Percentiles rank a stretch among this genome's conserved stretches.
Evolutionary conservation across 257 asterid genomes (phyloP).

Genomic region (Cordia subcordata): DNA sequence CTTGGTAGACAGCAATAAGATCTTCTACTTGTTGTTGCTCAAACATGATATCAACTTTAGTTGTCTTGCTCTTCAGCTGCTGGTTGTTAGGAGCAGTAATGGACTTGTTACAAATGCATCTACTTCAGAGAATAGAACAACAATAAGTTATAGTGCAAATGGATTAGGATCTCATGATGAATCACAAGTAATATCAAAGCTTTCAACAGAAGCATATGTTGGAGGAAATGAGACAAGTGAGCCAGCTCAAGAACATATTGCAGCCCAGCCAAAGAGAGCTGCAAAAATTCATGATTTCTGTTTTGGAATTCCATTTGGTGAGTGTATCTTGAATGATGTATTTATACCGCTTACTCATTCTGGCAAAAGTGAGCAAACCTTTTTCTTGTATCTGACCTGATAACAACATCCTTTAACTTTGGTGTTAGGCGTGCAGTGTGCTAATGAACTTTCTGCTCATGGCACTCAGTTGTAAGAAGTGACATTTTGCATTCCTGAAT

Average conservation of each 20-base stretch:
- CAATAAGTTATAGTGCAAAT: constrained; percentile 39
- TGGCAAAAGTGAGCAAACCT: background rate
- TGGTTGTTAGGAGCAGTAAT: constrained; percentile 43
- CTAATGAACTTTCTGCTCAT: too few relatives aligned
- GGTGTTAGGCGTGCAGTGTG: too few relatives aligned
- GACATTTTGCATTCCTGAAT: too few relatives aligned
- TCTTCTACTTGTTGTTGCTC: background rate
- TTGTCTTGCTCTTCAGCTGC: constrained; percentile 27
- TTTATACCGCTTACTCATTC: background rate
- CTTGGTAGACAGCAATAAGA: background rate
- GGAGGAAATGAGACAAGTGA: constrained; percentile 32
- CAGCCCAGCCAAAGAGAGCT: constrained; percentile 43
- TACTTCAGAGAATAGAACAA: constrained; percentile 31
- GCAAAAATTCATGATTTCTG: constrained; percentile 95
- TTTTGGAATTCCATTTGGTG: constrained; percentile 90
- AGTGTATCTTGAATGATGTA: constrained; percentile 17
- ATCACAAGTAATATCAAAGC: constrained; percentile 32
- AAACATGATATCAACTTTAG: constrained; percentile 17
- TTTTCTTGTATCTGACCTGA: background rate
- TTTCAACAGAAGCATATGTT: constrained; percentile 29
- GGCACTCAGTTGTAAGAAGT: too few relatives aligned
- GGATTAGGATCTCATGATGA: constrained; percentile 39
- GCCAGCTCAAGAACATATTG: constrained; percentile 28
- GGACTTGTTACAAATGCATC: constrained; percentile 34
- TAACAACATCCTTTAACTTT: background rate